A percentile compares a stretch with the other conserved stretches of the same genome.
phyloP scores from a whole-genome alignment of 192 early-diverging fungal species.

The Backusella psychrophila region DNA sequence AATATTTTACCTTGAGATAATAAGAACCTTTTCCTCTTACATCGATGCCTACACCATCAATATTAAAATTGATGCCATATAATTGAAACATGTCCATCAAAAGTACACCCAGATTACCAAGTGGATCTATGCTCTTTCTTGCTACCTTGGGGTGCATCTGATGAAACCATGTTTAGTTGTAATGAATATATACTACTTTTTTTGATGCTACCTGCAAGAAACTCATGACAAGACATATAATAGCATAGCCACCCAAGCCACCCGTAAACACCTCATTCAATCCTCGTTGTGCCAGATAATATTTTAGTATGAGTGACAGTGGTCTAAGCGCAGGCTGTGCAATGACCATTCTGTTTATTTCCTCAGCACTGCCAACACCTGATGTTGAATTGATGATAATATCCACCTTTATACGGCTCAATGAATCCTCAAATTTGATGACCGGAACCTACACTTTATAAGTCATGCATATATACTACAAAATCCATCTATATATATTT shows the following conservation, averaged over 20 bases:
- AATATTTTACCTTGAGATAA: conserved; percentile 37
- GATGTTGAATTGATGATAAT: conserved; percentile 77
- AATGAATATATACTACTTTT: neutral
- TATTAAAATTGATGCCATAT: conserved; percentile 82
- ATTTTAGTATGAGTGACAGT: conserved; percentile 83
- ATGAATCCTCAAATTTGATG: conserved; percentile 78
- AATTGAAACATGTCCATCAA: conserved; percentile 92
- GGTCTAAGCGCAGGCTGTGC: conserved; percentile 59
- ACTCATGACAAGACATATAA: conserved; percentile 72
- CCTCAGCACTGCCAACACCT: conserved; percentile 57
- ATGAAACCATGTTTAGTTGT: too few species aligned
- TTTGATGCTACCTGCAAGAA: conserved; percentile 65
- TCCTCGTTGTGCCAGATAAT: conserved; percentile 70
- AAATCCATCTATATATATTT: neutral
- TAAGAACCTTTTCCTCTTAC: conserved; percentile 57
- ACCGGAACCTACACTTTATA: conserved; percentile 73
- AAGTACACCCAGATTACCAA: conserved; percentile 82
- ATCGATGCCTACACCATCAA: conserved; percentile 60
- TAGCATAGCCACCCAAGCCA: conserved; percentile 84
- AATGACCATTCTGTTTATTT: conserved; percentile 56
- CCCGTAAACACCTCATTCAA: conserved; percentile 89
- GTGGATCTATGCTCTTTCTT: conserved; percentile 55
- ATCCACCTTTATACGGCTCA: conserved; percentile 80
- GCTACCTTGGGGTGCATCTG: conserved; percentile 81
- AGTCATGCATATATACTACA: too few species aligned